Evolutionary conservation across 208 protist genomes (phyloP).

Genomic region (Phytomonas serpens): DNA sequence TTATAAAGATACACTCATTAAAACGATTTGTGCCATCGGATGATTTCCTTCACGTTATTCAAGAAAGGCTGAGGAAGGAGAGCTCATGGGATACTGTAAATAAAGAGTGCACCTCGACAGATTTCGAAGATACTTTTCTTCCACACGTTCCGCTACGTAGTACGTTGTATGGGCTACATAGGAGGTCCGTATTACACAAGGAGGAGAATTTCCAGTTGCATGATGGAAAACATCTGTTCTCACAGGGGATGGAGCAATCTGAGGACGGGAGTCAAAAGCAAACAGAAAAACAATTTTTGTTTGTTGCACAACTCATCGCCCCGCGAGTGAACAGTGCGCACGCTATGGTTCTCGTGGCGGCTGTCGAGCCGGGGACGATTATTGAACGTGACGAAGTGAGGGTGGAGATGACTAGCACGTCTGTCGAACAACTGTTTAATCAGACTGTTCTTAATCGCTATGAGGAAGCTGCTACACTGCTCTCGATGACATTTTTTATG

Average conservation of each 20-base stretch:
- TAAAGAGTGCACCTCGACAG: not conserved
- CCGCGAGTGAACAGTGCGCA: conserved; percentile 39
- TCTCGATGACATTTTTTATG: not conserved
- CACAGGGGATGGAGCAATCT: not conserved
- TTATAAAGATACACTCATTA: not conserved
- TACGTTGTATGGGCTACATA: not conserved
- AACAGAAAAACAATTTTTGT: not conserved
- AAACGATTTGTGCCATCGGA: not conserved
- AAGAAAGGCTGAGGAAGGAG: not conserved
- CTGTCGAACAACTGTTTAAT: not conserved
- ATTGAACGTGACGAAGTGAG: not conserved
- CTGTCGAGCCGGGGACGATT: not conserved
- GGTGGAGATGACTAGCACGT: not conserved
- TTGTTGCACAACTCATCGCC: conserved; percentile 28
- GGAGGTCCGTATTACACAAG: not conserved
- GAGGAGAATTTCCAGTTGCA: not conserved
- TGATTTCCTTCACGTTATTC: not conserved
- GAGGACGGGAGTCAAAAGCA: not conserved
- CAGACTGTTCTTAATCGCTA: not conserved
- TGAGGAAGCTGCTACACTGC: not conserved
- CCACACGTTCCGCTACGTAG: not conserved
- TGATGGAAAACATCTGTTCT: not conserved
- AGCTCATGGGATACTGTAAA: not conserved
- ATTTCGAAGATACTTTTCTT: not conserved
- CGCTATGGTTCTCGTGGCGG: conserved; percentile 32